A percentile compares a stretch with the other conserved stretches of the same genome.
phyloP scores from a whole-genome alignment of 352 stramenopile genomes.

The Pythium grandisporangium region DNA sequence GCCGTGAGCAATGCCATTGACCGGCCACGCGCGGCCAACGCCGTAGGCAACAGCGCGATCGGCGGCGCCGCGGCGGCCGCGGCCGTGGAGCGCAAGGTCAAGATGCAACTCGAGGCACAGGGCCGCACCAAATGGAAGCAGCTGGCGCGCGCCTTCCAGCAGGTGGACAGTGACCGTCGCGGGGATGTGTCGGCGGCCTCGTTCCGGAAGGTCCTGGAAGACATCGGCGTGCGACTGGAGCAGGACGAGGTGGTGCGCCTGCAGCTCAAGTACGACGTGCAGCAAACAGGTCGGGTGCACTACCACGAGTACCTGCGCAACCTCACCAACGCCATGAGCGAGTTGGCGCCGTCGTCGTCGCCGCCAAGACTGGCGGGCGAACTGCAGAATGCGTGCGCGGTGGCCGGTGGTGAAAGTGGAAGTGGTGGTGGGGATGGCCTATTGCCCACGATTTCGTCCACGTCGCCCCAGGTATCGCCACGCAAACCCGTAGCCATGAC shows the following conservation, averaged over 20 bases:
- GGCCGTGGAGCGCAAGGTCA: slow-evolving; percentile 53
- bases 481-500: neutral
- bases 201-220: slow-evolving; percentile 55
- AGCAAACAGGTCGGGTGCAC: slow-evolving; percentile 58
- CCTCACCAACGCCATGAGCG: slow-evolving; percentile 45
- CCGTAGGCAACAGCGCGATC: neutral
- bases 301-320: slow-evolving; percentile 58
- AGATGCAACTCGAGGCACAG: slow-evolving; percentile 33
- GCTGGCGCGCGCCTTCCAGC: slow-evolving; percentile 43
- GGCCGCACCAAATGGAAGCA: slow-evolving; percentile 52
- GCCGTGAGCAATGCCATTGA: slow-evolving; percentile 43
- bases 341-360: slow-evolving; percentile 6
- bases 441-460: slow-evolving; percentile 20
- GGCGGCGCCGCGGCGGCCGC: slow-evolving; percentile 23
- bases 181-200: slow-evolving; percentile 32
- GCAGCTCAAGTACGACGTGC: slow-evolving; percentile 69
- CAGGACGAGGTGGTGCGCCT: slow-evolving; percentile 54
- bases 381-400: no score
- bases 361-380: neutral
- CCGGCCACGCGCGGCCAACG: slow-evolving; percentile 7
- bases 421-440: no score
- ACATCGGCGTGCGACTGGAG: slow-evolving; percentile 38
- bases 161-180: slow-evolving; percentile 43
- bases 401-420: neutral
- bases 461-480: no score